Conservation (phyloP, 768 basidiomycete species). For the Lentinula sp. region DNA sequence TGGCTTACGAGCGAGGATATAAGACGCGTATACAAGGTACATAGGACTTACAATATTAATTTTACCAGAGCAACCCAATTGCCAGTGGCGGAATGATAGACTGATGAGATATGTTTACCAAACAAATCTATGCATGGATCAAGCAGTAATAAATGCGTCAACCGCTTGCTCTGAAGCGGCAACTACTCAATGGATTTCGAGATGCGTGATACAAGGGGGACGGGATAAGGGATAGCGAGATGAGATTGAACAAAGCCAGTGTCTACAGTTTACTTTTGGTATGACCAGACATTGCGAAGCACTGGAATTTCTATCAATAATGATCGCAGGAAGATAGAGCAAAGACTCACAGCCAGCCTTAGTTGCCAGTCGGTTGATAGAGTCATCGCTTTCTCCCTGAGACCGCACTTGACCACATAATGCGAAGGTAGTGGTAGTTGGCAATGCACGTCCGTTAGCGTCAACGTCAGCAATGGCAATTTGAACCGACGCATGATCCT, state of each 20-base stretch:
- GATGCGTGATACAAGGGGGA: neutral
- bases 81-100: too few relatives aligned
- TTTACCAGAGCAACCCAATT: too few relatives aligned
- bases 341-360: slow-evolving; percentile 82
- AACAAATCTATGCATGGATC: too few relatives aligned
- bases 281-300: slow-evolving; percentile 94
- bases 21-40: too few relatives aligned
- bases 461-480: slow-evolving; percentile 95
- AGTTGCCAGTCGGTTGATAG: slow-evolving; percentile 92
- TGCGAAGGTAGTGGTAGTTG: slow-evolving; percentile 85
- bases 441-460: slow-evolving; percentile 72
- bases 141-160: too few relatives aligned
- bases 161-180: too few relatives aligned
- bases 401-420: slow-evolving; percentile 92
- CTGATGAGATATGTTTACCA: too few relatives aligned
- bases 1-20: too few relatives aligned
- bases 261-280: slow-evolving; percentile 68
- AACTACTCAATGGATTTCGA: neutral
- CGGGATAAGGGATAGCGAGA: neutral
- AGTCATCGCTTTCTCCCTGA: slow-evolving; percentile 95
- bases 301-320: slow-evolving; percentile 40
- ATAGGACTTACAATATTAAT: too few relatives aligned
- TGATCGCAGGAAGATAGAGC: neutral
- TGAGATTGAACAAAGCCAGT: neutral
- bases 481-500: slow-evolving; percentile 99